Evolutionary conservation across 768 basidiomycete genomes (phyloP).

Genomic region (Crucibulum laeve): DNA sequence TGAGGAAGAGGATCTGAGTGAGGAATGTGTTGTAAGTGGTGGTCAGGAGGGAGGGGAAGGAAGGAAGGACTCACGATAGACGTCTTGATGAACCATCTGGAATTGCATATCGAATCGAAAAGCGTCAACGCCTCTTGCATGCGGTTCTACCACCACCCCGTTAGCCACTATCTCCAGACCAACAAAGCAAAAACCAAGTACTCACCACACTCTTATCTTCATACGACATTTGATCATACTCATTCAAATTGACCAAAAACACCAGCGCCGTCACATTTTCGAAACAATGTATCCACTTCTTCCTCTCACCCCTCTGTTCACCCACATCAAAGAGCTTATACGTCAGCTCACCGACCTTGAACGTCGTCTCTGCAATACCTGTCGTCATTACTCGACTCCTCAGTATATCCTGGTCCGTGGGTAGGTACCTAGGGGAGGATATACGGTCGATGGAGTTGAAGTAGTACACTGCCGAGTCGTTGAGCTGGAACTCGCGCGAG

Average conservation of each 20-base stretch:
- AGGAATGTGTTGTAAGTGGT: constrained; percentile 3
- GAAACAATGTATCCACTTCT: constrained; percentile 97
- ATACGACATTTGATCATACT: constrained; percentile 97
- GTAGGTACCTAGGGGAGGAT: constrained; percentile 69
- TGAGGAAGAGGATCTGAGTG: constrained; percentile 83
- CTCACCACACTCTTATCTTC: constrained; percentile 93
- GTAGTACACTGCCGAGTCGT: constrained; percentile 96
- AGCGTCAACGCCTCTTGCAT: constrained; percentile 97
- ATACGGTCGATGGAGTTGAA: constrained; percentile 90
- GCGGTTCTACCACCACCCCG: background rate
- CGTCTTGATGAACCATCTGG: constrained; percentile 94
- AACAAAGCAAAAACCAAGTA: constrained; percentile 3
- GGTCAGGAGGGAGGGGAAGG: background rate
- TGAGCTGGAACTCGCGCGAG: constrained; percentile 95
- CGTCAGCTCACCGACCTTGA: constrained; percentile 91
- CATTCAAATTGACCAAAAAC: constrained; percentile 89
- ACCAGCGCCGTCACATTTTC: constrained; percentile 93
- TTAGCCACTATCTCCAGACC: background rate
- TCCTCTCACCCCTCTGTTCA: constrained; percentile 84
- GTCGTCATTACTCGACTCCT: constrained; percentile 95
- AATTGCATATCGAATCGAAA: constrained; percentile 98
- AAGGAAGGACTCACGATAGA: constrained; percentile 65
- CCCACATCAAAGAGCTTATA: constrained; percentile 94
- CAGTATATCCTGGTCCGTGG: constrained; percentile 94
- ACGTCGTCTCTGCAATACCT: constrained; percentile 95